Base-by-base conservation (phyloP, 169 alveolate species). In the Cardiosporidium cionae region DNA sequence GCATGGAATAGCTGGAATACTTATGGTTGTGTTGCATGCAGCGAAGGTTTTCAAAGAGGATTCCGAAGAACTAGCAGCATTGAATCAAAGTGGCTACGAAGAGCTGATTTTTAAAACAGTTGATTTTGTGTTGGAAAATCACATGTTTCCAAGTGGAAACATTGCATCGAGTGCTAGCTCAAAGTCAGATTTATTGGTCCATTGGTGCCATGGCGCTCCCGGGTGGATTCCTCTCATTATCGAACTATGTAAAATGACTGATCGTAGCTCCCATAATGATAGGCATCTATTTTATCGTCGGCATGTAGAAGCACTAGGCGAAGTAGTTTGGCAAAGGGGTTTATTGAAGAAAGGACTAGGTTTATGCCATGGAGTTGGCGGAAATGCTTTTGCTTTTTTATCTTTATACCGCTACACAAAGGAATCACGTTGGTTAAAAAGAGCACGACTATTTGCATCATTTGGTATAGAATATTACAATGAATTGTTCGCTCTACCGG, bases 131-230 rank as follows among this genome's bases (percentile, higher is more conserved):
- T 9, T n/a, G 68, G 9, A 9, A 9, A 52, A 16, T 52, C 9
- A 9, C 25, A 9, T 16, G n/a, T 9, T 29, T 63, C 44, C 79
- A 54, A 9, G 22, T 32, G 6, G 52, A 23, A 91, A 89, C 74
- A 83, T 88, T 44, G 91, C 91, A 25, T 70, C 89, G 34, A 80
- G 82, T 66, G 33, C 74, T 32, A 87, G 87, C 1, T 52, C 70
- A 23, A 74, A 68, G 31, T 68, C 75, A 0, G 90, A 86, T 32
- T 72, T 75, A 7, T 82, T 81, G 5, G 78, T 90, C 27, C 93
- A 92, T 68, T 92, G 87, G 78, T 92, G 96, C 44, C 96, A 92
- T 84, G 96, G 96, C 9, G 88, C 93, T 34, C 86, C 93, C 7
- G 96, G 96, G 7, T 87, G 91, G 2, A 79, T 90, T 7, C 89